Conservation (phyloP, 1,284 basidiomycete species). For the Apiotrichum gracile region DNA sequence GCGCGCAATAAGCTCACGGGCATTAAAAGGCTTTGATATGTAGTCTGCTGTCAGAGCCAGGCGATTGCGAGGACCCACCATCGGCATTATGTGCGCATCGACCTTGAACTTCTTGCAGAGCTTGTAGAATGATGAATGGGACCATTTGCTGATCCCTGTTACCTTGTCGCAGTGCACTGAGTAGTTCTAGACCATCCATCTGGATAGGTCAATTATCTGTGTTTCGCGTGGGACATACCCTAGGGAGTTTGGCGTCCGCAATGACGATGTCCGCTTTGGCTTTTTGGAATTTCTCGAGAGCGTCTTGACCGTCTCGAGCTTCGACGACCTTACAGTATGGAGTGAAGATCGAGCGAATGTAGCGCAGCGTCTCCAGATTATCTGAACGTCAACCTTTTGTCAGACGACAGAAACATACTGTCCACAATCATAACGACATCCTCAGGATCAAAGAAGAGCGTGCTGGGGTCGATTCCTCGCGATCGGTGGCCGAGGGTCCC, state of each 20-base stretch:
- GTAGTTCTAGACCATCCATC: conserved; percentile 35
- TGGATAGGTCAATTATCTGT: conserved; percentile 6
- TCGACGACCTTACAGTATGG: conserved; percentile 47
- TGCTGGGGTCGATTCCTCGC: conserved; percentile 31
- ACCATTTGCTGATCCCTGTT: conserved; percentile 20
- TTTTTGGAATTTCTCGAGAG: conserved; percentile 33
- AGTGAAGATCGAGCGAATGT: conserved; percentile 40
- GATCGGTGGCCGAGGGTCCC: background rate
- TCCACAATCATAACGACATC: conserved; percentile 44
- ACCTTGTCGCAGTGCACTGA: conserved; percentile 20
- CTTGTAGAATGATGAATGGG: conserved; percentile 35
- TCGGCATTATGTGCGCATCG: conserved; percentile 17
- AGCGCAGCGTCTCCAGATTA: conserved; percentile 33
- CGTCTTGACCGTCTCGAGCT: conserved; percentile 46
- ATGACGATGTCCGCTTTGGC: conserved; percentile 39
- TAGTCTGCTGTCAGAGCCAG: conserved; percentile 43
- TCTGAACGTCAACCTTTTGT: conserved; percentile 9
- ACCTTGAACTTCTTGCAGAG: background rate
- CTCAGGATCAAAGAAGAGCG: conserved; percentile 40
- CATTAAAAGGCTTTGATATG: conserved; percentile 43
- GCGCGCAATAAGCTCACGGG: conserved; percentile 48
- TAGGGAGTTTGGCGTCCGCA: conserved; percentile 49
- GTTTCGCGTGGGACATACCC: conserved; percentile 11
- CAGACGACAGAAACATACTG: conserved; percentile 15
- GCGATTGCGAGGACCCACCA: conserved; percentile 26